These are phyloP conservation scores for Aspergillus sclerotiicarbonarius DNA, from an alignment of 495 filamentous ascomycete species.

Conservation along the genomic window DNA sequence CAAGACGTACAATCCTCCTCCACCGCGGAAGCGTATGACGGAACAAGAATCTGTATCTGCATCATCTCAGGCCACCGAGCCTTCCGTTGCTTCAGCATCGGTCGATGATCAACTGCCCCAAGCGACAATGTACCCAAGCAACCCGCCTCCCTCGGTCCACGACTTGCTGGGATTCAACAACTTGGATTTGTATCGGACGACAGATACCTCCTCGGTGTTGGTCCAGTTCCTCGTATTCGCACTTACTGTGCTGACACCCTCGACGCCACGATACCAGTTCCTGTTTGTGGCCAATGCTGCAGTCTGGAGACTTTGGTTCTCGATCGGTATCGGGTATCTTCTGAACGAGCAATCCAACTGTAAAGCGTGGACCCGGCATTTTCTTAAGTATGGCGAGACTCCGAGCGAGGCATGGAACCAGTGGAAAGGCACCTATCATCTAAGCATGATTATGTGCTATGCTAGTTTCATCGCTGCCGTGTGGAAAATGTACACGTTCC, in stretches of 20 bases:
- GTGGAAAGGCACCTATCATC: conserved; percentile 95
- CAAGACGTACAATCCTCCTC: conserved; percentile 91
- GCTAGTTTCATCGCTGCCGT: conserved; percentile 84
- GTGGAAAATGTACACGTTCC: conserved; percentile 93
- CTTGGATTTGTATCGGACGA: conserved; percentile 81
- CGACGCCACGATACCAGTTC: conserved; percentile 66
- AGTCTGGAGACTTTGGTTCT: conserved; percentile 88
- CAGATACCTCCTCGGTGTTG: conserved; percentile 76
- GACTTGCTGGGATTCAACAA: conserved; percentile 78
- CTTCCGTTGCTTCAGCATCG: conserved; percentile 36
- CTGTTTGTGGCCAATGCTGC: conserved; percentile 80
- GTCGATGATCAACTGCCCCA: conserved; percentile 40
- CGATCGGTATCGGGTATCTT: conserved; percentile 80
- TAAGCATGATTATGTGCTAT: conserved; percentile 87
- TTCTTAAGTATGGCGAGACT: conserved; percentile 91
- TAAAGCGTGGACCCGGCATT: conserved; percentile 94
- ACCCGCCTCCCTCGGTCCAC: conserved; percentile 66
- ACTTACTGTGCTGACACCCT: conserved; percentile 73
- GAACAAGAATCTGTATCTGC: conserved; percentile 38
- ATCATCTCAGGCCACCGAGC: conserved; percentile 32
- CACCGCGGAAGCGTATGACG: conserved; percentile 60
- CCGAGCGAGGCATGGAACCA: conserved; percentile 92
- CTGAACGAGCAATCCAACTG: conserved; percentile 80
- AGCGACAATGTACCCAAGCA: conserved; percentile 37
- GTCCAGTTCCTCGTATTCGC: conserved; percentile 69